Evolutionary conservation across 305 asterid species (phyloP).

Genomic region (Striga hermonthica): DNA sequence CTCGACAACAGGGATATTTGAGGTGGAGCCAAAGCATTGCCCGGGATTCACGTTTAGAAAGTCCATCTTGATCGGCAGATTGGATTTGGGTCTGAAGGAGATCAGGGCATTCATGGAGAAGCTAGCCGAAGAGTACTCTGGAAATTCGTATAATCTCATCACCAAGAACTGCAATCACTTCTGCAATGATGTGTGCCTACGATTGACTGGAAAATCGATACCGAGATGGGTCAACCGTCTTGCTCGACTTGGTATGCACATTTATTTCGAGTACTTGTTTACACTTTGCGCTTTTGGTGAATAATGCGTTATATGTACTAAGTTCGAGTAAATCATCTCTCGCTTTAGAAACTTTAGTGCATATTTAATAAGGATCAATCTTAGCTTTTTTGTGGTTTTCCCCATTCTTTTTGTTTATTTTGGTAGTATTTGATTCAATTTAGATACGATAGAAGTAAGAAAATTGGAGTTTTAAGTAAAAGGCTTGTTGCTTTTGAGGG

Average conservation of each 20-base stretch:
- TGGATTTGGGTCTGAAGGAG: neutral
- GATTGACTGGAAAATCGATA: neutral
- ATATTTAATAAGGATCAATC: too few relatives aligned
- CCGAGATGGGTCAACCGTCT: constrained; percentile 3
- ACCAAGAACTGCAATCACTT: constrained; percentile 6
- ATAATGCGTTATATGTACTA: neutral
- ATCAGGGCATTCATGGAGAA: constrained; percentile 1
- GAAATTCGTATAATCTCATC: neutral
- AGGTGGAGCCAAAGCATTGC: neutral
- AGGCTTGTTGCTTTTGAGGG: too few relatives aligned
- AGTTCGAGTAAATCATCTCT: neutral
- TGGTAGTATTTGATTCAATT: too few relatives aligned
- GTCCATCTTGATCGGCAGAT: constrained; percentile 6
- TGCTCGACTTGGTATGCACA: constrained; percentile 4
- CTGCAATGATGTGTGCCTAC: constrained; percentile 6
- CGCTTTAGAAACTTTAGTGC: too few relatives aligned
- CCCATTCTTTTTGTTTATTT: too few relatives aligned
- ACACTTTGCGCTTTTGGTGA: neutral
- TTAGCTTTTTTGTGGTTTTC: too few relatives aligned
- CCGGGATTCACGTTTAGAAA: constrained; percentile 8
- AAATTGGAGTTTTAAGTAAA: too few relatives aligned
- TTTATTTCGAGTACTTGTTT: neutral
- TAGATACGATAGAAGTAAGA: too few relatives aligned
- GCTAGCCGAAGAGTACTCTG: constrained; percentile 1
- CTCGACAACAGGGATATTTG: constrained; percentile 1